These are phyloP conservation scores for Phytophthora uliginosa DNA, from an alignment of 352 stramenopile genomes.

Conservation along the genomic window DNA sequence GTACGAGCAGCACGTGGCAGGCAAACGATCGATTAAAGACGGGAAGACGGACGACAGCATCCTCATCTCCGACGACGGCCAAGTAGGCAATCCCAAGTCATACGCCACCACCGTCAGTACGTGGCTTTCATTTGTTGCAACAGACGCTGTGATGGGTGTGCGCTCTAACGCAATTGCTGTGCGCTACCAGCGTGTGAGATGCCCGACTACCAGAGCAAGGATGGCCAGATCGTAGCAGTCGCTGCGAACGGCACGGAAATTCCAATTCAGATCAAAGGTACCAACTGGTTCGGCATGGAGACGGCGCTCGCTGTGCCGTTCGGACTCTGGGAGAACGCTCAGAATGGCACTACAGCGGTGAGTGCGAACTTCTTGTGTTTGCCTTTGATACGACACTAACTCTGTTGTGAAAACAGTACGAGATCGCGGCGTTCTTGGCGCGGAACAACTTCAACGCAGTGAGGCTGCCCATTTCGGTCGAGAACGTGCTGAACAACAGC, in stretches of 20 bases:
- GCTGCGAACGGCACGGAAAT: constrained; percentile 77
- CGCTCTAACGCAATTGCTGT: neutral
- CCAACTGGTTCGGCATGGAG: constrained; percentile 89
- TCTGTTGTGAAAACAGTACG: constrained; percentile 51
- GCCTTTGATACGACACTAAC: neutral
- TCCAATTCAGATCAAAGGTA: constrained; percentile 74
- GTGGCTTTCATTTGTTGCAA: constrained; percentile 2
- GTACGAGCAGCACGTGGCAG: constrained; percentile 50
- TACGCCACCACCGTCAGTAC: constrained; percentile 57
- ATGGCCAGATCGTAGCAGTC: constrained; percentile 68
- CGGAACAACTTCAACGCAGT: constrained; percentile 90
- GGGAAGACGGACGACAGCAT: constrained; percentile 41
- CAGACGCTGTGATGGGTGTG: neutral
- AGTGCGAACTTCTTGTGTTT: neutral
- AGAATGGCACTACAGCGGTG: constrained; percentile 78
- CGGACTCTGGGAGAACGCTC: constrained; percentile 80
- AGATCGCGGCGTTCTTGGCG: constrained; percentile 80
- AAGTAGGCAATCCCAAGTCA: constrained; percentile 73
- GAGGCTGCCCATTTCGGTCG: constrained; percentile 69
- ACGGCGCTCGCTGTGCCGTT: constrained; percentile 72
- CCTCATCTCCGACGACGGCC: constrained; percentile 60
- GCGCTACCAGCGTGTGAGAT: constrained; percentile 54
- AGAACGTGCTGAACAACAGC: constrained; percentile 79
- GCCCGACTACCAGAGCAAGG: constrained; percentile 84
- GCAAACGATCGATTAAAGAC: constrained; percentile 60